Evolutionary conservation across 495 filamentous ascomycete genomes (phyloP), one percentile per base, ranked within the genome.

Genomic region (Aspergillus taichungensis): DNA sequence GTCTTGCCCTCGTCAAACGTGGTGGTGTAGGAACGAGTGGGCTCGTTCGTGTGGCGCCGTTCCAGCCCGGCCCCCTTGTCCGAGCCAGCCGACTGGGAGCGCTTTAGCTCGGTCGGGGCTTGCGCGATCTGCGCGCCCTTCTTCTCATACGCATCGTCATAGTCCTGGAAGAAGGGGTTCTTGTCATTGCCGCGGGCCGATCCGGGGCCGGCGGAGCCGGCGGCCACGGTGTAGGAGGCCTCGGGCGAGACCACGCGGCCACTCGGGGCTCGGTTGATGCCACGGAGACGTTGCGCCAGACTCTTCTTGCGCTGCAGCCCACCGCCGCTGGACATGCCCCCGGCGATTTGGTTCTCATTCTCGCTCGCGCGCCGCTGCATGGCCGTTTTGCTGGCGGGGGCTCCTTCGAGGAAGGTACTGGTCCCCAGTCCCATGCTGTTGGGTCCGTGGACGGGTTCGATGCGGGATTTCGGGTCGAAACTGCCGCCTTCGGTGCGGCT

Each of bases 321-420:
- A 10, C 80, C 82, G 11, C 49, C 61, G 37, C 70, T 69, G 30
- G 56, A 51, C 13, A 61, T 47, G 10, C 54, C 70, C 9, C 34
- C 6, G n/a, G 42, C 42, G 28, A 13, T 28, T 35, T 47, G 37
- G 24, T 41, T 13, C 8, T 79, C 75, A 27, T 65, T 67, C 51
- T 90, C 85, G 44, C 73, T 80, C 44, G 87, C 78, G 44, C 80
- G 80, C 31, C 81, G 83, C 55, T 88, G 80, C 48, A 97, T 89
- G 13, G 87, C 91, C 10, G 82, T 71, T 44, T 82, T 80, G 13
- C 89, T 83, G 10, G 94, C 94, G 5, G 90, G 92, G 3, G 94
- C 83, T 24, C 94, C 94, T 52, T 99, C 94, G 14, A 99, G 64
- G 71, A 97, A 97, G 2, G 94, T 99, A 43, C 87, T 94, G 8